Evolutionary conservation across 108 stramenopile genomes (phyloP), one percentile per base, ranked within the genome.

Genomic region (Nitzschia sp.): DNA sequence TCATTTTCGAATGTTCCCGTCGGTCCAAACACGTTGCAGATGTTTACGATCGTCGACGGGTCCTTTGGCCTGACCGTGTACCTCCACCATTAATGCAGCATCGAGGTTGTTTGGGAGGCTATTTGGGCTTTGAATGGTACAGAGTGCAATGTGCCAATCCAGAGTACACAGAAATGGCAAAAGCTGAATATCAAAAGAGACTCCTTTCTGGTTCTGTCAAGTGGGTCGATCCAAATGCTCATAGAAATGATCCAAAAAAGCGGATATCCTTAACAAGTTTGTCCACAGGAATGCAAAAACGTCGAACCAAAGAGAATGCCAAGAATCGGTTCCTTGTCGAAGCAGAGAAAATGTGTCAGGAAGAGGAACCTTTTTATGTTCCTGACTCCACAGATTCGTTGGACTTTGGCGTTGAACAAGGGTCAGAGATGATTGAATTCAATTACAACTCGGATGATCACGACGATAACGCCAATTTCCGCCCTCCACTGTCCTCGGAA

Each of bases 91-190:
- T 48, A 6, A 48, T 48, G 46, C 46, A 48, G 6, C 14, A 48
- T 17, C 46, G 46, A 17, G 46, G 46, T 17, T 17, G 14, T 2
- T 17, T 48, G 14, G 46, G 46, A 17, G 46, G 46, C 2, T 48
- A 48, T 17, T 48, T 48, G 46, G 46, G 46, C 3, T 48, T 48
- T 48, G 46, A 48, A 48, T 48, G 46, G 46, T 48, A 48, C 17
- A 15, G 46, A 48, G 46, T 48, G 46, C 46, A 17, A 17, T 48
- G 46, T 17, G 46, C 46, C 17, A 17, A 48, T 17, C 14, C 14
- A 6, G n/a, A 48, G 6, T 48, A 48, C 46, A 17, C 17, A 6
- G 17, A 17, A 15, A 15, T 17, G 46, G 46, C 46, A 5, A 15
- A 48, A 6, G 17, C 2, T 2, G 46, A 48, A 48, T 48, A 17